Evolutionary conservation across 2,329 filamentous ascomycete species (phyloP), one percentile per base, ranked within the genome.

Genomic region (Xenoacremonium recifei): DNA sequence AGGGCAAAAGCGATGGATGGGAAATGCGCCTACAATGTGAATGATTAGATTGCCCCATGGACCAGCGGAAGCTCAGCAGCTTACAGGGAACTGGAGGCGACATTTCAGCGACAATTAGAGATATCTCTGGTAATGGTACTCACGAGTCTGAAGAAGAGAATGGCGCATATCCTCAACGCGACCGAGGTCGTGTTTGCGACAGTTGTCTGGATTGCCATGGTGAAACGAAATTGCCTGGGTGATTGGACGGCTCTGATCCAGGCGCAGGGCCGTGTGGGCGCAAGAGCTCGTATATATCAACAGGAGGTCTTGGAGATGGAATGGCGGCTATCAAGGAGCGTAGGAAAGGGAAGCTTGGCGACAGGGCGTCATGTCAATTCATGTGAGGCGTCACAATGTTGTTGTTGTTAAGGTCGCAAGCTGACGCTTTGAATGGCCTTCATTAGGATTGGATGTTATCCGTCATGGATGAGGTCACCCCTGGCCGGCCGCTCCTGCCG

Each of bases 1-100:
- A 85, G 67, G 0, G 84, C 74, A 42, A 81, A 80, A 4, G 82
- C 69, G 27, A 79, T 54, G 21, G 82, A 82, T 46, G 73, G 61
- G 45, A 70, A 63, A 50, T 64, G 63, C 41, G 64, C 65, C 64
- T 67, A 51, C 39, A 31, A 25, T 32, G 29, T 39, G 31, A 21
- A 39, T 27, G 20, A 18, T 54, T 43, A 46, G 45, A 13, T 32
- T 48, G 29, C 15, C 34, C 23, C 19, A n/a, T 27, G 29, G 34
- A 33, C 19, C 27, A 21, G 29, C 27, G 37, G 37, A 17, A 31
- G 12, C 17, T 5, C n/a, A 19, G 7, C 18, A 17, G 47, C 64
- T 50, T 59, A 68, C 65, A 31, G 65, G 65, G 48, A 68, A 67
- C 65, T 68, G 39, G 21, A 27, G 18, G 15, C 21, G 6, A 27